A percentile compares a stretch with the other conserved stretches of the same genome.
Conservation (phyloP, 2,329 filamentous ascomycete species). For the Clarireedia hainanense region DNA sequence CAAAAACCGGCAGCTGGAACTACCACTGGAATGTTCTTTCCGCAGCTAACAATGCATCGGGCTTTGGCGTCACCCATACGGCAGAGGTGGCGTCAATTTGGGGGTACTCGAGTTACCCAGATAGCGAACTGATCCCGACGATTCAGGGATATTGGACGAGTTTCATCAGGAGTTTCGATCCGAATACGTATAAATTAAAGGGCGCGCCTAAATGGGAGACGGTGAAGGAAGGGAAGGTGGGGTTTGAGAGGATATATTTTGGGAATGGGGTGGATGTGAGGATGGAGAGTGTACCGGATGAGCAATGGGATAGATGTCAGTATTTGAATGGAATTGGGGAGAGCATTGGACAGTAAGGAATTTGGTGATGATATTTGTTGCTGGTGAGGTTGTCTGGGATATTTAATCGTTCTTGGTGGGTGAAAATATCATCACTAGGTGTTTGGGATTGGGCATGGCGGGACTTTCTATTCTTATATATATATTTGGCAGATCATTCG, state of each 20-base stretch:
- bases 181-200: conserved; percentile 44
- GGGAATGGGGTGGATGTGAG: neutral
- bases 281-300: conserved; percentile 7
- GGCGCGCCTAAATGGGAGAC: conserved; percentile 43
- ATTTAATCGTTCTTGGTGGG: no score
- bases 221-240: neutral
- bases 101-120: conserved; percentile 40
- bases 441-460: no score
- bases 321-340: conserved; percentile 9
- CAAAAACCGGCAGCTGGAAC: conserved; percentile 44
- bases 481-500: no score
- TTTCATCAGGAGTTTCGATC: conserved; percentile 58
- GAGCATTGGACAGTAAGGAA: neutral
- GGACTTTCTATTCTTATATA: no score
- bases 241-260: neutral
- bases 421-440: no score
- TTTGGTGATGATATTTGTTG: neutral
- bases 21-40: conserved; percentile 58
- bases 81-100: conserved; percentile 60
- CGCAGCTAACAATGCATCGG: conserved; percentile 40
- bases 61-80: conserved; percentile 58
- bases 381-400: no score
- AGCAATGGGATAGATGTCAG: conserved; percentile 1
- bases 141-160: conserved; percentile 67
- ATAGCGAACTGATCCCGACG: conserved; percentile 30